Percentiles rank a stretch among this genome's conserved stretches.
These are phyloP conservation scores for Spirogloea muscicola DNA, from an alignment of 139 green algal species.

Conservation along the genomic window DNA sequence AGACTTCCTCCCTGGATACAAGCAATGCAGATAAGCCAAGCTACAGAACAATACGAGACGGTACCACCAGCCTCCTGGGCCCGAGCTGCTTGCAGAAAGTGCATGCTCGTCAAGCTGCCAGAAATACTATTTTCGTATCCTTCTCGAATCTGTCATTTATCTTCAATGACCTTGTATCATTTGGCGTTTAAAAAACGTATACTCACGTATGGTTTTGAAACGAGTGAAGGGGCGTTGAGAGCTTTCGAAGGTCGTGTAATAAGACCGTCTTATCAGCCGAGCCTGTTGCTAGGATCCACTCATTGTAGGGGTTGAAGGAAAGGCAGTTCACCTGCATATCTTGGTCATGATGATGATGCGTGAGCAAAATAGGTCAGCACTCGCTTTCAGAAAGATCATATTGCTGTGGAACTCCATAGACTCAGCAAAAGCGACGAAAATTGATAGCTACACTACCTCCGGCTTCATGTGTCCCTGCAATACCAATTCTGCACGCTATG, in stretches of 20 bases:
- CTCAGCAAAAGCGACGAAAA: not conserved
- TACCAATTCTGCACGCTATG: not conserved
- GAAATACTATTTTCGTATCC: not conserved
- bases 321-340: conserved; percentile 85
- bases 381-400: not conserved
- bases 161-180: not conserved
- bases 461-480: not conserved
- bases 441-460: not conserved
- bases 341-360: not conserved
- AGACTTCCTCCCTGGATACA: conserved; percentile 82
- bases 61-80: too few species aligned
- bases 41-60: not conserved
- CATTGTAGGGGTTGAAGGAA: conserved; percentile 97
- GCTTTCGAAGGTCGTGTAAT: conserved; percentile 85
- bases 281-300: conserved; percentile 91
- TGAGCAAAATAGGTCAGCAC: not conserved
- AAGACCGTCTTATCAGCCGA: conserved; percentile 88
- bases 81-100: too few species aligned
- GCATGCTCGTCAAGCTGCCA: too few species aligned
- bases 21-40: not conserved
- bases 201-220: conserved; percentile 77
- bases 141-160: not conserved
- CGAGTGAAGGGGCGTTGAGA: conserved; percentile 80
- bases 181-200: not conserved
- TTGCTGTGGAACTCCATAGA: not conserved